Evolutionary conservation across 2,329 filamentous ascomycete species (phyloP).

Genomic region (Aquanectria penicillioides): DNA sequence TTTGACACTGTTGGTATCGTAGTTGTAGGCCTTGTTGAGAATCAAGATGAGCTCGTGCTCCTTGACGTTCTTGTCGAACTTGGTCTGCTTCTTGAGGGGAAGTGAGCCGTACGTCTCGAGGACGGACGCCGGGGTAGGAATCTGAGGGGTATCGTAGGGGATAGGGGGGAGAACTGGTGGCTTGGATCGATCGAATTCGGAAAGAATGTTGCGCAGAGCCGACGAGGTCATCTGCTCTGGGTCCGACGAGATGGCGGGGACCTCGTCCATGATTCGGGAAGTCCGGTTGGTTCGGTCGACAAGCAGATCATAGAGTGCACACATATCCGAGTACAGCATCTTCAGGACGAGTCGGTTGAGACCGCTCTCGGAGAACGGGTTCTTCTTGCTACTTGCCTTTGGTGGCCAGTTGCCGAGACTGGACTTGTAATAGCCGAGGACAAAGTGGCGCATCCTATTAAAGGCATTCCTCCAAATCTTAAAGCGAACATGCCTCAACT

Average conservation of each 20-base stretch:
- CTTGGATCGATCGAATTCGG: slow-evolving; percentile 88
- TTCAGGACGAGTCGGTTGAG: slow-evolving; percentile 85
- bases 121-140: slow-evolving; percentile 76
- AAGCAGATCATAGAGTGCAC: slow-evolving; percentile 86
- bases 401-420: slow-evolving; percentile 82
- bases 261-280: slow-evolving; percentile 78
- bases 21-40: slow-evolving; percentile 84
- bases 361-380: slow-evolving; percentile 84
- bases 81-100: slow-evolving; percentile 78
- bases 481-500: slow-evolving; percentile 83
- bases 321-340: slow-evolving; percentile 86
- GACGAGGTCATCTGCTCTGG: slow-evolving; percentile 70
- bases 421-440: slow-evolving; percentile 72
- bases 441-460: slow-evolving; percentile 77
- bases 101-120: slow-evolving; percentile 72
- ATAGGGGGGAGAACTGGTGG: slow-evolving; percentile 92
- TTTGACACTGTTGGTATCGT: slow-evolving; percentile 68
- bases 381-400: slow-evolving; percentile 91
- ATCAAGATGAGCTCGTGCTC: slow-evolving; percentile 81
- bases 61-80: slow-evolving; percentile 77
- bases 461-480: slow-evolving; percentile 85
- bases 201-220: slow-evolving; percentile 81
- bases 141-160: slow-evolving; percentile 85
- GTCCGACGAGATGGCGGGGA: slow-evolving; percentile 63
- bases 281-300: slow-evolving; percentile 84